phyloP scores from a whole-genome alignment of 768 basidiomycete species.

The Trichaptum fuscoviolaceum region DNA sequence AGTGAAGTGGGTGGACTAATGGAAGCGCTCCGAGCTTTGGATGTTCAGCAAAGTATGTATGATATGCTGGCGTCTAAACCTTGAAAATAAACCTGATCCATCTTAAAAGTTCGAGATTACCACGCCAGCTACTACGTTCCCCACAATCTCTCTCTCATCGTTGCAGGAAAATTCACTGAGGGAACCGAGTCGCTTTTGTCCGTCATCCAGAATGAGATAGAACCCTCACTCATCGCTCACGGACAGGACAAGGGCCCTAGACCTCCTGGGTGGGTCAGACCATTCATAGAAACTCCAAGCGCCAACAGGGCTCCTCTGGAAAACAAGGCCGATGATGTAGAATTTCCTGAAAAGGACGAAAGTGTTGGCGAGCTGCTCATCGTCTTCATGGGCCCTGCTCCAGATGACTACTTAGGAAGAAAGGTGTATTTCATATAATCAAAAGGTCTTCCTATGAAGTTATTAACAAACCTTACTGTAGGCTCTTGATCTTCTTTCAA shows the following conservation, averaged over 20 bases:
- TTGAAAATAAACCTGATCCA: constrained; percentile 8
- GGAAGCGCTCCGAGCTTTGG: constrained; percentile 81
- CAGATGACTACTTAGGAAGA: constrained; percentile 63
- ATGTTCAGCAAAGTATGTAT: constrained; percentile 77
- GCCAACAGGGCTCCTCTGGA: constrained; percentile 51
- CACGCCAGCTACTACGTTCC: constrained; percentile 89
- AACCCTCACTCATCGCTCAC: constrained; percentile 75
- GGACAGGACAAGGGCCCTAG: constrained; percentile 62
- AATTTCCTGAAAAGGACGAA: constrained; percentile 97
- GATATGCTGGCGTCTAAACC: constrained; percentile 5
- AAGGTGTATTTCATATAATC: constrained; percentile 38
- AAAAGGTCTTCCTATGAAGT: constrained; percentile 3
- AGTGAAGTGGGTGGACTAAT: constrained; percentile 97
- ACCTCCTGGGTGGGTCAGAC: constrained; percentile 86
- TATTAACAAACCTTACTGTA: constrained; percentile 21
- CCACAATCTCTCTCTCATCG: constrained; percentile 86
- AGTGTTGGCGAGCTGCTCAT: constrained; percentile 84
- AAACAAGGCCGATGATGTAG: constrained; percentile 60
- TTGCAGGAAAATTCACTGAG: constrained; percentile 78
- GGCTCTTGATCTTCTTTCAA: constrained; percentile 83
- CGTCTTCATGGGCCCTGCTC: constrained; percentile 72
- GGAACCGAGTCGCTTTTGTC: constrained; percentile 72
- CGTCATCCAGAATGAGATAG: constrained; percentile 77
- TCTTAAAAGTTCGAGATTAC: constrained; percentile 74
- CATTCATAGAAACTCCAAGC: constrained; percentile 86